A percentile compares a stretch with the other conserved stretches of the same genome.
phyloP scores from a whole-genome alignment of 257 asterid species.

The Nicotiana sylvestris region DNA sequence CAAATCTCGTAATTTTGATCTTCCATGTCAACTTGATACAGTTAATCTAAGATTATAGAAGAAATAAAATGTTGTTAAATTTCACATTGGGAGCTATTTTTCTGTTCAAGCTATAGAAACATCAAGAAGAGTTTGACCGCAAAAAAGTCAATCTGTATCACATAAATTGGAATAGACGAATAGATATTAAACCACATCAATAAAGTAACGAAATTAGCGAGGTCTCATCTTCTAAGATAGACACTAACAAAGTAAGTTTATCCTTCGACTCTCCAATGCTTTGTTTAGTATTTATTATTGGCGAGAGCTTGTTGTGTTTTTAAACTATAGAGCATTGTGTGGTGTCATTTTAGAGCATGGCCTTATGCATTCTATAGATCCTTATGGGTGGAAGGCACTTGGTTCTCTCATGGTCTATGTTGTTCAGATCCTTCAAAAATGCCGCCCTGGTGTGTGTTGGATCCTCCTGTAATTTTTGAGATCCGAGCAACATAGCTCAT shows the following conservation, averaged over 20 bases:
- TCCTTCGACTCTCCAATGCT: not conserved
- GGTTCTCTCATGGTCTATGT: not conserved
- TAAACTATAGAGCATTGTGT: not conserved
- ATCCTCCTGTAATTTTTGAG: too few relatives aligned
- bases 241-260: not conserved
- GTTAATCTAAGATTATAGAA: not conserved
- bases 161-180: not conserved
- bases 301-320: not conserved
- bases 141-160: not conserved
- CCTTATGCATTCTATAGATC: not conserved
- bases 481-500: too few relatives aligned
- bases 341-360: not conserved
- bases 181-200: not conserved
- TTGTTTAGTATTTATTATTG: not conserved
- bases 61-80: not conserved
- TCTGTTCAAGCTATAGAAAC: not conserved
- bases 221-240: not conserved
- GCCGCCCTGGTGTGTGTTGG: too few relatives aligned
- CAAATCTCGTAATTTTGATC: not conserved
- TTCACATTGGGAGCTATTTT: not conserved
- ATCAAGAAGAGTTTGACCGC: not conserved
- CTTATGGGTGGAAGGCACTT: not conserved
- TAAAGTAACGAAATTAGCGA: not conserved
- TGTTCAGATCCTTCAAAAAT: too few relatives aligned
- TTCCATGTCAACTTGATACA: not conserved